Evolutionary conservation across 2,329 filamentous ascomycete species (phyloP), one percentile per base, ranked within the genome.

Genomic region (Plenodomus lindquistii): DNA sequence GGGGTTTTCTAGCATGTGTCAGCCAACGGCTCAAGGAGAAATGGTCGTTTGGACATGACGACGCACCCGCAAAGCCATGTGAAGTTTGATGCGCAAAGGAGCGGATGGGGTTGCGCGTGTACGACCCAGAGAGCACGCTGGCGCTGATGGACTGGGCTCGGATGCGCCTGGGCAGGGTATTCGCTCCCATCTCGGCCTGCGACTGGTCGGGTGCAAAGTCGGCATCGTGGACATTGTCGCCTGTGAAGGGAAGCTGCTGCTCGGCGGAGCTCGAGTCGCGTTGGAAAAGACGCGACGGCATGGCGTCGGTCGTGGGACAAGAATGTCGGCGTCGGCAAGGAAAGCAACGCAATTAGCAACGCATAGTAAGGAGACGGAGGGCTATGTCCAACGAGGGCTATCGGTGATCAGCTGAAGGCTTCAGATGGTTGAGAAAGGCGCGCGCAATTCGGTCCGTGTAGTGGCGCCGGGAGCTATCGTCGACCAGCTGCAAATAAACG

Each of bases 1-100:
- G 16, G 84, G 81, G 60, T 84, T 87, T 66, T 93, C 88, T 73
- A 75, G 79, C 83, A 55, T 34, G 31, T 50, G 55, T 70, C 55
- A 72, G 61, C 57, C 67, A 57, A 48, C 52, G 37, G 34, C 4
- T 13, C n/a, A 8, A 20, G 19, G 20, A 27, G 5, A 17, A 17
- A n/a, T 16, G n/a, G 5, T 10, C 15, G 13, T 17, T 27, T 17
- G 19, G n/a, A 11, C 11, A 5, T 10, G 15, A 11, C 17, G 22
- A 39, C 75, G 46, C 75, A 86, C 85, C 80, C 60, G 81, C 71
- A 61, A 81, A 75, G 36, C 84, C 82, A 54, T 85, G 81, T 31
- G 82, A 78, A 34, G 84, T 83, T 44, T 85, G 82, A 57, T 88
- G 85, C 45, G 88, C 84, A 57, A 88, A 90, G 2, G 86, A 89